Conservation (phyloP, 1,284 basidiomycete species). For the Meripilus lineatus region DNA sequence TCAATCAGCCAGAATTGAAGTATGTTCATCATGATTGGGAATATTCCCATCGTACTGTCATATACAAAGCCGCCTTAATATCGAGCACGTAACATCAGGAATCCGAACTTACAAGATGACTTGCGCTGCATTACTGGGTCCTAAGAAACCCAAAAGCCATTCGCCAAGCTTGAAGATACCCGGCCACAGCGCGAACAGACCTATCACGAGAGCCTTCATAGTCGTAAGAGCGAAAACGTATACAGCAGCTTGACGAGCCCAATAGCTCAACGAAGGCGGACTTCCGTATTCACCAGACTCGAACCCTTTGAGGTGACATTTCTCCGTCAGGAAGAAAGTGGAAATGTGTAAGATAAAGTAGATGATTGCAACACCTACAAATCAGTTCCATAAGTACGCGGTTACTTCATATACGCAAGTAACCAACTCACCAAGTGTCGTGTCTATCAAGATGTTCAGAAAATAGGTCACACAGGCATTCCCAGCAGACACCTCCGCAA, state of each 20-base stretch:
- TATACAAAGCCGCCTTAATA: conserved; percentile 4
- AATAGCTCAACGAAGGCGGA: conserved; percentile 69
- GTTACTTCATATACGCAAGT: background rate
- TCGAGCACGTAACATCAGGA: conserved; percentile 4
- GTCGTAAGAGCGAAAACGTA: conserved; percentile 80
- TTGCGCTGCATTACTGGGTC: conserved; percentile 60
- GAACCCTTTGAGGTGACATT: conserved; percentile 69
- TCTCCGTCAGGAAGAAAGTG: conserved; percentile 65
- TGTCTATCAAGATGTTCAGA: conserved; percentile 92
- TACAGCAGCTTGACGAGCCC: conserved; percentile 81
- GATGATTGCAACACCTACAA: conserved; percentile 77
- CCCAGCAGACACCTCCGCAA: conserved; percentile 60
- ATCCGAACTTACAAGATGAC: conserved; percentile 69
- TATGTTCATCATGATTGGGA: conserved; percentile 92
- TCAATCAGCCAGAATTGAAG: conserved; percentile 88
- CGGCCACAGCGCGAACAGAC: conserved; percentile 68
- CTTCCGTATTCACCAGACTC: conserved; percentile 85
- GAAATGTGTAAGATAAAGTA: conserved; percentile 73
- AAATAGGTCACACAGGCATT: conserved; percentile 94
- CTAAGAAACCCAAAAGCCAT: conserved; percentile 82
- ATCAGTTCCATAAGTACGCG: background rate
- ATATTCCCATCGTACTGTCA: conserved; percentile 82
- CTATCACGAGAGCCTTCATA: conserved; percentile 90
- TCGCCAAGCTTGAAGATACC: conserved; percentile 72
- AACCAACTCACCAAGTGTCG: conserved; percentile 71